A percentile compares a stretch with the other conserved stretches of the same genome.
These are phyloP conservation scores for Yarrowia sp. DNA, from an alignment of 805 yeast genomes.

Conservation along the genomic window DNA sequence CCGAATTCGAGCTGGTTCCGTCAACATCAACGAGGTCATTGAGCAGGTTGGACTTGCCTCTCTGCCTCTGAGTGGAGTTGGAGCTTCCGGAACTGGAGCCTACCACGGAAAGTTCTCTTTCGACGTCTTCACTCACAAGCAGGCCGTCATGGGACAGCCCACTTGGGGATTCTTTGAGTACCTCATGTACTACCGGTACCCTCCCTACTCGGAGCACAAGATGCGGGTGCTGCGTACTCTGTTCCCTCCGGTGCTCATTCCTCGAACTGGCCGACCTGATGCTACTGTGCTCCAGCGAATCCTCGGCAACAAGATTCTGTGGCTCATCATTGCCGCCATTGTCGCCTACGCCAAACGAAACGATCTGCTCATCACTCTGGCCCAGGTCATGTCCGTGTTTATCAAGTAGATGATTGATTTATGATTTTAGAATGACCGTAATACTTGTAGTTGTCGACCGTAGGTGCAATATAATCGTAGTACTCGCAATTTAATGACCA, in stretches of 20 bases:
- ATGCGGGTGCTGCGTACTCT: constrained; percentile 9
- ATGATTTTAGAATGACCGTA: too few species aligned
- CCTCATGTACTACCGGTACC: constrained; percentile 63
- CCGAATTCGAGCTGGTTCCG: constrained; percentile 72
- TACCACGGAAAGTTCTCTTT: constrained; percentile 79
- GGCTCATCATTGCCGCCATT: constrained; percentile 10
- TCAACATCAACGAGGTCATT: constrained; percentile 71
- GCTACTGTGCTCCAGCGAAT: constrained; percentile 20
- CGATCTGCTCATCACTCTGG: constrained; percentile 14
- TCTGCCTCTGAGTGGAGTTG: constrained; percentile 91
- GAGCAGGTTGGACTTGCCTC: constrained; percentile 69
- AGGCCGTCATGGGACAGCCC: constrained; percentile 72
- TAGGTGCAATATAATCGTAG: too few species aligned
- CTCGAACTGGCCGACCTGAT: constrained; percentile 23
- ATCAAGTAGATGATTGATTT: constrained; percentile 5
- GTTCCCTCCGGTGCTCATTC: constrained; percentile 10
- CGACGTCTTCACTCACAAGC: constrained; percentile 73
- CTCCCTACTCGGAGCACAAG: constrained; percentile 56
- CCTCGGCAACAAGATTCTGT: constrained; percentile 23
- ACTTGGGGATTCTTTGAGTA: constrained; percentile 61
- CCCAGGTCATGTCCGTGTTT: constrained; percentile 11
- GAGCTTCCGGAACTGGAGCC: constrained; percentile 79
- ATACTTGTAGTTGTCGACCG: too few species aligned
- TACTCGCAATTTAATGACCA: too few species aligned
- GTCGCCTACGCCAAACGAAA: constrained; percentile 26